A percentile compares a stretch with the other conserved stretches of the same genome.
phyloP scores from a whole-genome alignment of 192 early-diverging fungal species.

The Rhizophlyctis rosea region DNA sequence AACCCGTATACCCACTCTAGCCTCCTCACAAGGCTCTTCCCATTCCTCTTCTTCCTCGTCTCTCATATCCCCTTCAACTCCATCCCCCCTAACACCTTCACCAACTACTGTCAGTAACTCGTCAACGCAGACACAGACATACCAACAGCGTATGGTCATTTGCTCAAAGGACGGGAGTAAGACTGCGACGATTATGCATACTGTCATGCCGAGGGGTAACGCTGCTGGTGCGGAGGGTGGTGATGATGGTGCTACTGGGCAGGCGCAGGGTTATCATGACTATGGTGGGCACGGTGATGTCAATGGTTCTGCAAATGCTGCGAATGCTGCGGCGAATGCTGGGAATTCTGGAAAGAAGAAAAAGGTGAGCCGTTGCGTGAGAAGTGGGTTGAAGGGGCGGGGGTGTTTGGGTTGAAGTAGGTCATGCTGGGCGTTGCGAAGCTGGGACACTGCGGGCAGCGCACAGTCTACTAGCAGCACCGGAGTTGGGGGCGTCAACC shows the following conservation, averaged over 20 bases:
- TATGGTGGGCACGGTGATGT: no score
- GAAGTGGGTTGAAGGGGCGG: not conserved
- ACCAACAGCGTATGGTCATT: slow-evolving; percentile 39
- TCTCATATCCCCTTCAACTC: no score
- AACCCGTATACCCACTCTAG: slow-evolving; percentile 26
- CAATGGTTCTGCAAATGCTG: no score
- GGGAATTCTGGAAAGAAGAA: not conserved
- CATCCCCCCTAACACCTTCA: slow-evolving; percentile 8
- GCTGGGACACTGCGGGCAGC: no score
- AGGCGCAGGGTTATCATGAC: no score
- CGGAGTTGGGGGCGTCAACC: no score
- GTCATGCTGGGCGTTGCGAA: no score
- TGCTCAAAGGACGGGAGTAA: slow-evolving; percentile 37
- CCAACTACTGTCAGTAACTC: no score
- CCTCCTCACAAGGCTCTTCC: slow-evolving; percentile 3
- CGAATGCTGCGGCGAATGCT: not conserved
- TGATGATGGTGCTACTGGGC: not conserved
- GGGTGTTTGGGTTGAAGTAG: no score
- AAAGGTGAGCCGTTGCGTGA: not conserved
- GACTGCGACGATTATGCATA: slow-evolving; percentile 33
- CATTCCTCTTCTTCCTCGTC: no score
- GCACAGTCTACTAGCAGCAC: no score
- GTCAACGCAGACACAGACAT: slow-evolving; percentile 20
- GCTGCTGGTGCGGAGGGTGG: not conserved
- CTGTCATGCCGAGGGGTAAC: no score